Conservation (phyloP, 2,329 filamentous ascomycete species). For the Aspergillus udagawae region DNA sequence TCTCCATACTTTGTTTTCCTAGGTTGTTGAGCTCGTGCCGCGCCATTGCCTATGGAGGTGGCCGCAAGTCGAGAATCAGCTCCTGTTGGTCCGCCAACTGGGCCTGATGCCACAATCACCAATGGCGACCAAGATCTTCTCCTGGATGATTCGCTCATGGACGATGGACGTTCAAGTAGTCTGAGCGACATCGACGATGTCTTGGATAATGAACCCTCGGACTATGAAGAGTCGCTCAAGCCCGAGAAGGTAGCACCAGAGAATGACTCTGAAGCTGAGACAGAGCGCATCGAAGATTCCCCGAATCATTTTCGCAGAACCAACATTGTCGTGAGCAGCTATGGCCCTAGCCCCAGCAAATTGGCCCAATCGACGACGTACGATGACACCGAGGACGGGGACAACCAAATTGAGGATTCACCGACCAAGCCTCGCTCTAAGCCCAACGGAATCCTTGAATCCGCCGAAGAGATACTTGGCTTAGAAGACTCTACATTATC, state of each 20-base stretch:
- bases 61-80: constrained; percentile 33
- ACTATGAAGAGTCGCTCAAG: constrained; percentile 46
- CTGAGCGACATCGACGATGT: constrained; percentile 89
- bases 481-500: constrained; percentile 26
- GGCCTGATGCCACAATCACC: constrained; percentile 29
- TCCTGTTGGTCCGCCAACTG: constrained; percentile 32
- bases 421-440: constrained; percentile 38
- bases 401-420: constrained; percentile 43
- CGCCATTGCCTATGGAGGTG: constrained; percentile 34
- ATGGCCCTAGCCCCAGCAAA: constrained; percentile 73
- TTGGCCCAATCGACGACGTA: constrained; percentile 57
- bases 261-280: constrained; percentile 82
- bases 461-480: constrained; percentile 18
- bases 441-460: constrained; percentile 25
- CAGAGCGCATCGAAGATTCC: constrained; percentile 87
- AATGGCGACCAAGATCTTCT: constrained; percentile 35
- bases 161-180: constrained; percentile 79
- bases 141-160: constrained; percentile 44
- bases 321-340: constrained; percentile 57
- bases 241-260: constrained; percentile 58
- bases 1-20: constrained; percentile 2
- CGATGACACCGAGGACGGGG: constrained; percentile 48
- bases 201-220: constrained; percentile 58
- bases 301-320: constrained; percentile 64
- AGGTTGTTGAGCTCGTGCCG: constrained; percentile 3